Evolutionary conservation across 352 stramenopile genomes (phyloP), one percentile per base, ranked within the genome.

Genomic region (Phytophthora niederhauseri): DNA sequence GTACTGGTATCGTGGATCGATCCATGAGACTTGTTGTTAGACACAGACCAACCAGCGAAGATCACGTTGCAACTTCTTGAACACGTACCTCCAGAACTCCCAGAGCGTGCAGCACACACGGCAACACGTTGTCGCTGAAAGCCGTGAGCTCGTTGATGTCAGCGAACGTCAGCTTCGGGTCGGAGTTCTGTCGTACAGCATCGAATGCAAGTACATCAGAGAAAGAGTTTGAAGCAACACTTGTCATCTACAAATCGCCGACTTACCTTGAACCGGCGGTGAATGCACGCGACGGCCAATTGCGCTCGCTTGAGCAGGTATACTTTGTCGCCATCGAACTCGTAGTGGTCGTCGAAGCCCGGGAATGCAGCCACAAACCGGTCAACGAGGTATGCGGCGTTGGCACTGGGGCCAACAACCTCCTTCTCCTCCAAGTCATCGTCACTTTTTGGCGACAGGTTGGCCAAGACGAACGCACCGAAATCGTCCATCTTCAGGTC

Each of bases 301-400:
- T 95, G 87, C 38, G 76, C 85, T 14, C 87, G 84, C 72, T 95
- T 95, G 56, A 92, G 71, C 56, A 95, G 71, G 36, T 80, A 91
- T 6, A 87, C 73, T 24, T 78, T 75, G 20, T 74, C 75, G 52
- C 78, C 82, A 45, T 80, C 72, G 48, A 77, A 71, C 52, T 81
- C 74, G 4, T 76, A 78, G 65, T 82, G 75, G 68, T 95, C 87
- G 51, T 90, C 82, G 59, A 95, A 95, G 7, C 80, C 80, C 17
- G 85, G 76, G 70, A 95, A 95, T 1, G 75, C 81, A 4, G 56
- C 55, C 2, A 89, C 76, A 56, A 95, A 67, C 30, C 60, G 64
- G 48, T 89, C 72, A 2, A 92, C 80, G 17, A 95, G 66, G 41
- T 89, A 58, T 11, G 56, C 72, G 12, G 84, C 85, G 41, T 80